Evolutionary conservation across 2,329 filamentous ascomycete species (phyloP).

Genomic region (Paecilomyces variotii): DNA sequence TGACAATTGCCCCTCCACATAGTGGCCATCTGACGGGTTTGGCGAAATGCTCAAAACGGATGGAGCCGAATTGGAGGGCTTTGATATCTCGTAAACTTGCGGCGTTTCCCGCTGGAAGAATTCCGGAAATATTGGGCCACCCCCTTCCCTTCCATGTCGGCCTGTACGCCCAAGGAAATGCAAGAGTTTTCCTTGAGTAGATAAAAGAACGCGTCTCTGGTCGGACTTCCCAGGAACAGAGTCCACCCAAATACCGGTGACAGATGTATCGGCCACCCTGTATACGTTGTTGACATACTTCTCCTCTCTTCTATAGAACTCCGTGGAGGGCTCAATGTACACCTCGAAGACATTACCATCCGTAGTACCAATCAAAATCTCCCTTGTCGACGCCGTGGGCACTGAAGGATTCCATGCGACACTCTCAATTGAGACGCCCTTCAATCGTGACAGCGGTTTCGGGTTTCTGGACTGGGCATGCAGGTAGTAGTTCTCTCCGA

Average conservation of each 20-base stretch:
- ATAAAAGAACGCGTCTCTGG: conserved; percentile 66
- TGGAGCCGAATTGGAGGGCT: conserved; percentile 50
- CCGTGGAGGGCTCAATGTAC: conserved; percentile 86
- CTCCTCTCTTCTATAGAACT: conserved; percentile 93
- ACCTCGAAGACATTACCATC: conserved; percentile 94
- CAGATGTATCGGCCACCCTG: conserved; percentile 70
- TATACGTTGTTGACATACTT: conserved; percentile 81
- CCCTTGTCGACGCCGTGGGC: conserved; percentile 86
- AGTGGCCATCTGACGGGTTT: conserved; percentile 56
- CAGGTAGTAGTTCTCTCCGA: conserved; percentile 95
- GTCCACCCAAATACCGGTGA: conserved; percentile 83
- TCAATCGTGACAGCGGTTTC: conserved; percentile 70
- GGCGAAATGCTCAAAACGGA: conserved; percentile 71
- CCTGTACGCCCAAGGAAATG: conserved; percentile 75
- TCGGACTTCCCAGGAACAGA: conserved; percentile 61
- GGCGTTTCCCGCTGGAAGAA: conserved; percentile 85
- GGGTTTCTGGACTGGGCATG: conserved; percentile 90
- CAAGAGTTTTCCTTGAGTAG: conserved; percentile 68
- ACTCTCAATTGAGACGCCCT: conserved; percentile 79
- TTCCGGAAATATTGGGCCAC: conserved; percentile 74
- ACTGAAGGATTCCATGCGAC: conserved; percentile 92
- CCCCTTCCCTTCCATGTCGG: conserved; percentile 65
- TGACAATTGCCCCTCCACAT: conserved; percentile 36
- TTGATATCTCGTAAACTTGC: conserved; percentile 62
- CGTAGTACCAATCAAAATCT: conserved; percentile 85